Conservation (phyloP, 1,139 yeast genomes). For the Pneumocystis carinii region DNA sequence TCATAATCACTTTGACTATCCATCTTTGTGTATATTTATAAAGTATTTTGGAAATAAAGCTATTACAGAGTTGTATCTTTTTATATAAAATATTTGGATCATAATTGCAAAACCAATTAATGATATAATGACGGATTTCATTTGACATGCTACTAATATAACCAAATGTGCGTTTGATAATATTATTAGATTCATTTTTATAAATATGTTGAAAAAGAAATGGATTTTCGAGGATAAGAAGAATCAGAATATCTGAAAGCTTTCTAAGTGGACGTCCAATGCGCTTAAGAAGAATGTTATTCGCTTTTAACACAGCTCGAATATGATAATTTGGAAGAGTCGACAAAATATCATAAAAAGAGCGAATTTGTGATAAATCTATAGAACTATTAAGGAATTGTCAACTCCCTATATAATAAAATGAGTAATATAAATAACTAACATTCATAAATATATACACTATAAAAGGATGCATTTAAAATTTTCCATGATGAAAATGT, state of each 20-base stretch:
- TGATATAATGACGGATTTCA: conserved; percentile 32
- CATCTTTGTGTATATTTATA: conserved; percentile 11
- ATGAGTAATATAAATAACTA: conserved; percentile 16
- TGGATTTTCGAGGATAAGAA: conserved; percentile 25
- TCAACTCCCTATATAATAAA: conserved; percentile 20
- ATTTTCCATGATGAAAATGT: conserved; percentile 18
- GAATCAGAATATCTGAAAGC: conserved; percentile 19
- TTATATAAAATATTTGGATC: conserved; percentile 27
- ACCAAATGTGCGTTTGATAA: conserved; percentile 53
- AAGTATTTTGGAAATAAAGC: conserved; percentile 27
- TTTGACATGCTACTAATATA: conserved; percentile 40
- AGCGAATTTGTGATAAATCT: not conserved
- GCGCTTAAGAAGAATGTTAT: conserved; percentile 19
- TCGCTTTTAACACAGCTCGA: conserved; percentile 16
- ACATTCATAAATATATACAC: not conserved
- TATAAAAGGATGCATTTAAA: conserved; percentile 13
- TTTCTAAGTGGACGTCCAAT: conserved; percentile 16
- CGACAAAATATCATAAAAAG: not conserved
- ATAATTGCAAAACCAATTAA: conserved; percentile 43
- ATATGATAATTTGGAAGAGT: conserved; percentile 15
- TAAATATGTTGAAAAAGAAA: conserved; percentile 13
- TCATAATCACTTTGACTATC: conserved; percentile 47
- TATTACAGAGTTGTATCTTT: conserved; percentile 26
- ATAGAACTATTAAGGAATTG: conserved; percentile 16
- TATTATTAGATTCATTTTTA: conserved; percentile 20